phyloP scores from a whole-genome alignment of 2,329 filamentous ascomycete species.

The Arthrobotrys pseudoclavata region DNA sequence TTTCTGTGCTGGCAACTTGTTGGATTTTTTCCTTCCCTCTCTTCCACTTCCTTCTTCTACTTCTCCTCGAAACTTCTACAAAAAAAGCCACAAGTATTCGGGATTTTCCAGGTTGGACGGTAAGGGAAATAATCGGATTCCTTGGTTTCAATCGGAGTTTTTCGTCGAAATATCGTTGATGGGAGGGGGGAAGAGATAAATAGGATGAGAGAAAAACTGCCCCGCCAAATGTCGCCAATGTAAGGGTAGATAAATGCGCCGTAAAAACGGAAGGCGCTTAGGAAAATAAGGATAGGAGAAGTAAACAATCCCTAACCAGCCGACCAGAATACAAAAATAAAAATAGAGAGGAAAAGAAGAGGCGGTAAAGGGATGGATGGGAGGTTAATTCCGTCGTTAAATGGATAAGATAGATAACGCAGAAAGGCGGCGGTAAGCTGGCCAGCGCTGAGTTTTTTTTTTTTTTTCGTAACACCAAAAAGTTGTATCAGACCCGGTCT shows the following conservation, averaged over 20 bases:
- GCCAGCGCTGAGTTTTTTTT: background rate
- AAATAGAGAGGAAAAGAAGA: background rate
- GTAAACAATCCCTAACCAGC: background rate
- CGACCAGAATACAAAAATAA: background rate
- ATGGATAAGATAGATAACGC: background rate
- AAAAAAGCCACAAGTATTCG: background rate
- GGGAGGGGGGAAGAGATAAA: no score
- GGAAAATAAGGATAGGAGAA: background rate
- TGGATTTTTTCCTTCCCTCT: slow-evolving; percentile 9
- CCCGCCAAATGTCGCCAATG: background rate
- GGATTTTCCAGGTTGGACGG: background rate
- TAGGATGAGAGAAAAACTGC: no score
- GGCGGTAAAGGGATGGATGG: background rate
- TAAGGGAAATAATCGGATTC: no score
- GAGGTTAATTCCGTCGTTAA: slow-evolving; percentile 12
- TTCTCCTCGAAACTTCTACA: background rate
- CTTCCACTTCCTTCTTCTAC: background rate
- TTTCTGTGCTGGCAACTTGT: slow-evolving; percentile 9
- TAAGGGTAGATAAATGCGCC: background rate
- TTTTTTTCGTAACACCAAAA: background rate
- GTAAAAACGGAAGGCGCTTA: slow-evolving; percentile 16
- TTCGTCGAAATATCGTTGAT: no score
- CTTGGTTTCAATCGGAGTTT: no score
- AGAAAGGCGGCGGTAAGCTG: slow-evolving; percentile 18
- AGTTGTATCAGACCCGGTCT: background rate